phyloP scores from a whole-genome alignment of 768 basidiomycete genomes.

The Lentinula sp. region DNA sequence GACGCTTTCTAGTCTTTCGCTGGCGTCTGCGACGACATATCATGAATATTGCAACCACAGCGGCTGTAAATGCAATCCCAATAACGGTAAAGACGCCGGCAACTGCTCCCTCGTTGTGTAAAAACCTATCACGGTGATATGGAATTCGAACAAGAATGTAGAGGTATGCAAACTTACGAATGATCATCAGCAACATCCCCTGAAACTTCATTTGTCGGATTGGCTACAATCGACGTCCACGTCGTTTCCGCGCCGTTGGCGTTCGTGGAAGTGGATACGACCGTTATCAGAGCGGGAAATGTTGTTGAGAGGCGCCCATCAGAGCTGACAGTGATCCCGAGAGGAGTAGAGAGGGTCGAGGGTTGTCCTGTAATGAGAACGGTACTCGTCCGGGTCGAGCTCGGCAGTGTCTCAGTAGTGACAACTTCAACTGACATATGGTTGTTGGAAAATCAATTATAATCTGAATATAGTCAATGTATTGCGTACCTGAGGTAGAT shows the following conservation, averaged over 20 bases:
- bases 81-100: slow-evolving; percentile 70
- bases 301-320: slow-evolving; percentile 32
- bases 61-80: slow-evolving; percentile 46
- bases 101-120: slow-evolving; percentile 59
- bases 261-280: slow-evolving; percentile 37
- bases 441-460: slow-evolving; percentile 7
- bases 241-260: slow-evolving; percentile 39
- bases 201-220: slow-evolving; percentile 30
- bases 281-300: slow-evolving; percentile 40
- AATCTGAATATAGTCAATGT: neutral
- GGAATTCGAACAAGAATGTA: neutral
- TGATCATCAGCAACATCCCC: slow-evolving; percentile 12
- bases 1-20: slow-evolving; percentile 26
- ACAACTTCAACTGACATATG: neutral
- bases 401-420: slow-evolving; percentile 12
- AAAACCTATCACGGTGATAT: slow-evolving; percentile 15
- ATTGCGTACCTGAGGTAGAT: slow-evolving; percentile 5
- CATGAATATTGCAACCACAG: slow-evolving; percentile 37
- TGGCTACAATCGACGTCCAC: slow-evolving; percentile 47
- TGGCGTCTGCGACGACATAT: slow-evolving; percentile 37
- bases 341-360: slow-evolving; percentile 38
- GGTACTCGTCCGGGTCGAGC: slow-evolving; percentile 30
- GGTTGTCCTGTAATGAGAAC: slow-evolving; percentile 25
- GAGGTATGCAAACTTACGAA: slow-evolving; percentile 16
- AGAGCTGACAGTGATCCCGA: slow-evolving; percentile 27